Percentiles rank a stretch among this genome's conserved stretches.
Conservation (phyloP, 2,329 filamentous ascomycete species). For the Aspergillus viridinutans region DNA sequence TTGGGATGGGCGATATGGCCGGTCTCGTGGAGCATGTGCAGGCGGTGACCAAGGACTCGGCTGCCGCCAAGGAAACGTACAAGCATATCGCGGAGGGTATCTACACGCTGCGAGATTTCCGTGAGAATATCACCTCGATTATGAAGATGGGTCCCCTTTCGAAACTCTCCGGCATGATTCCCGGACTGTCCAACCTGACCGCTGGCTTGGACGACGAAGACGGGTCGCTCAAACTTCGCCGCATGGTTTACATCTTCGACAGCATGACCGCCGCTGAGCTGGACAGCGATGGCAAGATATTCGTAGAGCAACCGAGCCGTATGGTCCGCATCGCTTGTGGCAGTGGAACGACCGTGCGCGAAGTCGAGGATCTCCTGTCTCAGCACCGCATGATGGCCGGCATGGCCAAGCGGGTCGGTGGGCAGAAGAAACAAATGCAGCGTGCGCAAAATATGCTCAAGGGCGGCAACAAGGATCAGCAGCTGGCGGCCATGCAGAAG, state of each 20-base stretch:
- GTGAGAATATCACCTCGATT: conserved; percentile 94
- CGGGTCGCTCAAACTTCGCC: conserved; percentile 84
- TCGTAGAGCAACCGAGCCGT: conserved; percentile 84
- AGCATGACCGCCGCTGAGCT: conserved; percentile 96
- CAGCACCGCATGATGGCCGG: conserved; percentile 98
- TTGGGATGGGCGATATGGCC: conserved; percentile 96
- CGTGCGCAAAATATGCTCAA: conserved; percentile 86
- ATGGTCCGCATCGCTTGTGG: conserved; percentile 90
- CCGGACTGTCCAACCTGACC: conserved; percentile 89
- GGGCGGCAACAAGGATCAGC: conserved; percentile 84
- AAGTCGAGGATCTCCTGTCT: conserved; percentile 95
- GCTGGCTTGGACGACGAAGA: conserved; percentile 96
- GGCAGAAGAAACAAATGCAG: conserved; percentile 97
- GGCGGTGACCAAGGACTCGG: conserved; percentile 84
- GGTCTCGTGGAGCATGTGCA: conserved; percentile 96
- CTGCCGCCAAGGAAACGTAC: conserved; percentile 81
- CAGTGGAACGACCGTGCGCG: conserved; percentile 82
- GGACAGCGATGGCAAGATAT: conserved; percentile 90
- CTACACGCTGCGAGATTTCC: conserved; percentile 88
- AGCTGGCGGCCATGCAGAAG: conserved; percentile 97
- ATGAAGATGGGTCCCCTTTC: conserved; percentile 99
- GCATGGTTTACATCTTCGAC: conserved; percentile 99
- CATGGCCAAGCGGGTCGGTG: conserved; percentile 99
- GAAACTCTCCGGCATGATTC: conserved; percentile 99
- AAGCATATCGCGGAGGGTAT: conserved; percentile 97